Evolutionary conservation across 1,284 basidiomycete species (phyloP), one percentile per base, ranked within the genome.

Genomic region (Cryptococcus maquisensis): DNA sequence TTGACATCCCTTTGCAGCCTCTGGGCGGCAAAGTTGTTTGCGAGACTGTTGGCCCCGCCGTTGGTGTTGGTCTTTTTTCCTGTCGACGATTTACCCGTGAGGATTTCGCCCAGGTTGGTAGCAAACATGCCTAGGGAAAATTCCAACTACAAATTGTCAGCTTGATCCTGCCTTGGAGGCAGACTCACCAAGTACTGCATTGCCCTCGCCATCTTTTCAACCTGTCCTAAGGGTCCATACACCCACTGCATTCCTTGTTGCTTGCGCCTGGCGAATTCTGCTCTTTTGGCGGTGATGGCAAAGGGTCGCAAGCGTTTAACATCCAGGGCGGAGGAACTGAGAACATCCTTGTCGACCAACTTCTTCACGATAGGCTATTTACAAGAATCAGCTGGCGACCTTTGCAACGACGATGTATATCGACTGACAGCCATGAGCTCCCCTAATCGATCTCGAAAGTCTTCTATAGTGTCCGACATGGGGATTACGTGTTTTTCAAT

Each of bases 71-170:
- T 57, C 41, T 73, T 72, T 60, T 76, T 77, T 47, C 73, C 69
- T 20, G 23, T 39, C 2, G 60, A 47, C 2, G 60, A 56, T 2
- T 62, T 77, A 66, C 63, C 74, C 59, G 64, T 79, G 3, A 65
- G 58, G 21, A 77, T 66, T 35, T 77, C 74, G 38, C 71, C 79
- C 36, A 93, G 71, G 37, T 75, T 79, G 4, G 80, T 81, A 66
- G 88, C 82, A 64, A 89, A 93, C 82, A 89, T 87, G n/a, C 79
- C 79, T 9, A 86, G 77, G 21, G 87, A 92, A 39, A 86, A 87
- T 71, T 93, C 89, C 57, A 90, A 78, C 91, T 94, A 37, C 6
- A 7, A 24, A 3, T 24, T 16, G 8, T 47, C 44, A 15, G 36
- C 36, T 32, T n/a, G 20, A 4, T 37, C 7, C 13, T 46, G 9